These are phyloP conservation scores for Cucumis cinereus DNA, from an alignment of 306 rosid species.

Conservation along the genomic window DNA sequence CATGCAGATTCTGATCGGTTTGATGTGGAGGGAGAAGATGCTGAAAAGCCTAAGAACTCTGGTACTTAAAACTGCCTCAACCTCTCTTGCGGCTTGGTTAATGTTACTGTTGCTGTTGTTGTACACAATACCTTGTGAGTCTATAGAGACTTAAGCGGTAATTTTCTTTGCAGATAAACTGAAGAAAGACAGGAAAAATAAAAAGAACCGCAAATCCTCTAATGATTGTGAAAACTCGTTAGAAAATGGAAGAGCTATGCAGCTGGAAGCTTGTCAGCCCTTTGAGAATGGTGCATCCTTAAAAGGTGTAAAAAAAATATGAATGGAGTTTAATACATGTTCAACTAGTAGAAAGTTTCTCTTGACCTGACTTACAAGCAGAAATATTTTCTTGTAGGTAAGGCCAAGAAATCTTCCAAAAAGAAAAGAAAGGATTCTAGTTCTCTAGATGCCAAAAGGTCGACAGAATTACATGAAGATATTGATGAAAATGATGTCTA, in stretches of 20 bases:
- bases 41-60: background rate
- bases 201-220: conserved; percentile 9
- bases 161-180: conserved; percentile 34
- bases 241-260: conserved; percentile 16
- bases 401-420: conserved; percentile 20
- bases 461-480: conserved; percentile 10
- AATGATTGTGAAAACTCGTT: conserved; percentile 5
- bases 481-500: conserved; percentile 14
- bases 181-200: conserved; percentile 39
- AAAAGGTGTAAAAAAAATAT: conserved; percentile 47
- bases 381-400: conserved; percentile 11
- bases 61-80: background rate
- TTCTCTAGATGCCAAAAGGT: background rate
- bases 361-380: background rate
- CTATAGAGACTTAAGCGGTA: background rate
- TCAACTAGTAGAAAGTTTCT: conserved; percentile 2
- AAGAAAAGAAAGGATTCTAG: conserved; percentile 23
- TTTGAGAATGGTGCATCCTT: conserved; percentile 35
- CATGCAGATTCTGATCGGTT: background rate
- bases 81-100: background rate
- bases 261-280: conserved; percentile 23
- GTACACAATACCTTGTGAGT: background rate
- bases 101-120: background rate
- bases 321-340: conserved; percentile 3
- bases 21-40: background rate